phyloP scores from a whole-genome alignment of 2,329 filamentous ascomycete genomes.

The Penicillium oxalicum region DNA sequence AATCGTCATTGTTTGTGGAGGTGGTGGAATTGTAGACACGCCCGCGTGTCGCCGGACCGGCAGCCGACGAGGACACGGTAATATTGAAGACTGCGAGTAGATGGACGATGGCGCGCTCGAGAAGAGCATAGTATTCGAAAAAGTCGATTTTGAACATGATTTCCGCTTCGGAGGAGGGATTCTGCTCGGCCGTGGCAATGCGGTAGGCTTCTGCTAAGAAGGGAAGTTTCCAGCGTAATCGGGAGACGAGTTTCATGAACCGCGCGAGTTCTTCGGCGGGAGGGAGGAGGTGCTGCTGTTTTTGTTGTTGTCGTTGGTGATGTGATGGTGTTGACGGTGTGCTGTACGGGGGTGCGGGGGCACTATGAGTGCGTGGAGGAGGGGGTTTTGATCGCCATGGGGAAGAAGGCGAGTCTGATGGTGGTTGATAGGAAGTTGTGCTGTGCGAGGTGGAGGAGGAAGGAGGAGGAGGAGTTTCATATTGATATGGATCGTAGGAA shows the following conservation, averaged over 20 bases:
- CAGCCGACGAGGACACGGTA: conserved; percentile 35
- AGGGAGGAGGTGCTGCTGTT: conserved; percentile 6
- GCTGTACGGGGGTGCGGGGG: conserved; percentile 5
- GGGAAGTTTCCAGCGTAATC: conserved; percentile 59
- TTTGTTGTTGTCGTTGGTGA: conserved; percentile 1
- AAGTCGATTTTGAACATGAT: conserved; percentile 74
- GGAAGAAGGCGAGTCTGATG: conserved; percentile 1
- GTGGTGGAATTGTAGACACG: background rate
- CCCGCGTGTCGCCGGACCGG: background rate
- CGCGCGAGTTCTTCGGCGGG: conserved; percentile 47
- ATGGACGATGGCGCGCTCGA: conserved; percentile 65
- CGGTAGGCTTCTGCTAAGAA: conserved; percentile 54
- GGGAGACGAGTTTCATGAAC: conserved; percentile 56
- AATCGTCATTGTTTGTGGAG: conserved; percentile 1
- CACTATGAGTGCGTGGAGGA: conserved; percentile 2
- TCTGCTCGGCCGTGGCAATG: conserved; percentile 38
- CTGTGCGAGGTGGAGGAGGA: background rate
- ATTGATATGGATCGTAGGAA: background rate
- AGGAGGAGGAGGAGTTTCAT: background rate
- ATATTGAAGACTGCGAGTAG: conserved; percentile 61
- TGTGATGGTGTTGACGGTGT: background rate
- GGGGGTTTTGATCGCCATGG: background rate
- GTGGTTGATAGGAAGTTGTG: conserved; percentile 1
- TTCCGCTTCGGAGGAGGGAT: conserved; percentile 39
- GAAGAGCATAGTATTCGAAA: conserved; percentile 67